A percentile compares a stretch with the other conserved stretches of the same genome.
Evolutionary conservation across 2,329 filamentous ascomycete species (phyloP).

Genomic region (Juglanconis sp.): DNA sequence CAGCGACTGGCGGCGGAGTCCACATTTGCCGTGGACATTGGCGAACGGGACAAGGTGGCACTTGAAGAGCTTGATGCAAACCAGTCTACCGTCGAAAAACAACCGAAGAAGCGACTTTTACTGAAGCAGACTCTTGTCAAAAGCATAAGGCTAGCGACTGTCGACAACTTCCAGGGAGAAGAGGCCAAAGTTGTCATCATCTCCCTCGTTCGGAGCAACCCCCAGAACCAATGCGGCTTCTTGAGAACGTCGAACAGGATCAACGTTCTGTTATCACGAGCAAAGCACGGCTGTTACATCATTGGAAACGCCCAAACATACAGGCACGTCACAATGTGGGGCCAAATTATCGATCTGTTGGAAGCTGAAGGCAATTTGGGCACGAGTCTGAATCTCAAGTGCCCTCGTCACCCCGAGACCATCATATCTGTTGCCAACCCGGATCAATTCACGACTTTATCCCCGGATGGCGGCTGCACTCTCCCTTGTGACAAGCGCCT

Average conservation of each 20-base stretch:
- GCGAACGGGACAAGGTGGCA: constrained; percentile 59
- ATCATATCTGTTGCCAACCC: constrained; percentile 41
- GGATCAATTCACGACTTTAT: constrained; percentile 47
- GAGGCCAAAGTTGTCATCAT: constrained; percentile 70
- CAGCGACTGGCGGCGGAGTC: constrained; percentile 32
- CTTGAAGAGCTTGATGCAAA: constrained; percentile 39
- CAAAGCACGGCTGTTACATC: constrained; percentile 67
- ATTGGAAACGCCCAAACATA: constrained; percentile 65
- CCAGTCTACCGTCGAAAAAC: constrained; percentile 19
- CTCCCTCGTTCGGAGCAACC: constrained; percentile 69
- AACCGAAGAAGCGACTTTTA: background rate
- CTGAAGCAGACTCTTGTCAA: constrained; percentile 43
- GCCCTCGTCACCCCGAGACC: constrained; percentile 56
- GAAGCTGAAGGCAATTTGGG: constrained; percentile 45
- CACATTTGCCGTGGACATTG: constrained; percentile 59
- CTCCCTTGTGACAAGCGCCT: constrained; percentile 47
- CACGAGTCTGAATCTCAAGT: constrained; percentile 48
- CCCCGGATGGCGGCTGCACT: constrained; percentile 61
- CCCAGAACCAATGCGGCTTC: constrained; percentile 57
- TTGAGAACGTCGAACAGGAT: constrained; percentile 64
- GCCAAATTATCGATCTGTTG: constrained; percentile 53
- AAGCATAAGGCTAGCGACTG: constrained; percentile 56
- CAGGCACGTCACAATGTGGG: constrained; percentile 60
- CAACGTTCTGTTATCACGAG: constrained; percentile 66
- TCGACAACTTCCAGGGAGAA: constrained; percentile 78